Evolutionary conservation across 169 alveolate species (phyloP).

Genomic region (Plasmodium gallinaceum): DNA sequence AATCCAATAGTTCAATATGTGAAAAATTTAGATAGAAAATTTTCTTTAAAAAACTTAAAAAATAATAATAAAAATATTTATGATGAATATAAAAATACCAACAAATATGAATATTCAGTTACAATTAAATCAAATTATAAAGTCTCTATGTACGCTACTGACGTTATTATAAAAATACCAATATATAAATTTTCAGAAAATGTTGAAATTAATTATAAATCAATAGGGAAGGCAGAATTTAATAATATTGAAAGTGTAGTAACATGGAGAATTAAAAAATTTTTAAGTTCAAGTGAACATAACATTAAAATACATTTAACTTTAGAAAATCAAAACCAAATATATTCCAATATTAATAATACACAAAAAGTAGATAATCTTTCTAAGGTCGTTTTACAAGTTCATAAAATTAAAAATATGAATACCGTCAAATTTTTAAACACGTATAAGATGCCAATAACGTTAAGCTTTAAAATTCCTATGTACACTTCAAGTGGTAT

Average conservation of each 20-base stretch:
- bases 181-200: constrained; percentile 65
- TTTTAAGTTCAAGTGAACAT: constrained; percentile 45
- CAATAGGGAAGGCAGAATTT: constrained; percentile 62
- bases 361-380: constrained; percentile 62
- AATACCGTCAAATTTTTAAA: constrained; percentile 67
- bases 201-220: constrained; percentile 51
- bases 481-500: constrained; percentile 77
- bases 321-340: constrained; percentile 70
- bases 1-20: constrained; percentile 60
- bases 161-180: constrained; percentile 55
- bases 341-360: constrained; percentile 62
- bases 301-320: constrained; percentile 54
- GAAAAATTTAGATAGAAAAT: constrained; percentile 32
- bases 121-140: constrained; percentile 60
- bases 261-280: constrained; percentile 69
- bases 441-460: constrained; percentile 78
- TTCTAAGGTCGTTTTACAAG: constrained; percentile 61
- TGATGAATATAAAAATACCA: constrained; percentile 62
- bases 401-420: constrained; percentile 61
- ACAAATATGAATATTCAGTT: constrained; percentile 61
- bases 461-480: constrained; percentile 81
- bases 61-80: constrained; percentile 16
- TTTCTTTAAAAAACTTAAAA: constrained; percentile 44
- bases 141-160: constrained; percentile 47
- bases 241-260: constrained; percentile 49